Conservation (phyloP, 2,329 filamentous ascomycete genomes). For the Plenodomus tracheiphilus region DNA sequence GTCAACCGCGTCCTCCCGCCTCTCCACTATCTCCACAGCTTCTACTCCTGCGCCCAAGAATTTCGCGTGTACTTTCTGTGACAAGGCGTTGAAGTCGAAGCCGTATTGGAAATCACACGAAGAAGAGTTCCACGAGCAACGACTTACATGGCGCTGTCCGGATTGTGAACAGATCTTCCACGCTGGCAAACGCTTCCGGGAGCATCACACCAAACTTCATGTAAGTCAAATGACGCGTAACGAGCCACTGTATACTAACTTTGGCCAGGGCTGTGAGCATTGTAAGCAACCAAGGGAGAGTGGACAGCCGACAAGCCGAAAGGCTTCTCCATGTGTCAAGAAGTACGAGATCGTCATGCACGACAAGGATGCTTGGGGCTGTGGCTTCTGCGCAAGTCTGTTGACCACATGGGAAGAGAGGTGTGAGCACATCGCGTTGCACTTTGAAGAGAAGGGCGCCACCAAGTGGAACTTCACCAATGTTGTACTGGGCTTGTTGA, state of each 20-base stretch:
- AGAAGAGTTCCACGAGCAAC: slow-evolving; percentile 70
- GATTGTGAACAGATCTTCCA: slow-evolving; percentile 71
- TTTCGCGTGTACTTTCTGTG: slow-evolving; percentile 54
- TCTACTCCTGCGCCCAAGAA: slow-evolving; percentile 43
- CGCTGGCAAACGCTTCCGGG: slow-evolving; percentile 69
- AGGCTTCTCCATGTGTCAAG: slow-evolving; percentile 47
- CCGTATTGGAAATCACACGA: slow-evolving; percentile 73
- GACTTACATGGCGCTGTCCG: slow-evolving; percentile 68
- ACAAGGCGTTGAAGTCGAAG: slow-evolving; percentile 69
- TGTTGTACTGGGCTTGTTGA: slow-evolving; percentile 68
- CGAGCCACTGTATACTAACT: slow-evolving; percentile 13
- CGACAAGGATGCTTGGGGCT: slow-evolving; percentile 69
- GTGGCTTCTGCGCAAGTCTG: slow-evolving; percentile 68
- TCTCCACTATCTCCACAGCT: slow-evolving; percentile 41
- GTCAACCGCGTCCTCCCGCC: slow-evolving; percentile 42
- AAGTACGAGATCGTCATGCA: slow-evolving; percentile 52
- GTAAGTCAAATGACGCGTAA: slow-evolving; percentile 41
- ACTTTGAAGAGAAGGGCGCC: slow-evolving; percentile 66
- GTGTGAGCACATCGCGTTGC: slow-evolving; percentile 69
- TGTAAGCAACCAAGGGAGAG: slow-evolving; percentile 66
- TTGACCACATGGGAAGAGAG: slow-evolving; percentile 67
- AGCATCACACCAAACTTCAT: slow-evolving; percentile 68
- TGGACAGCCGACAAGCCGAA: slow-evolving; percentile 58
- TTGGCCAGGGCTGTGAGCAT: slow-evolving; percentile 57
- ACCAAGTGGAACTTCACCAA: slow-evolving; percentile 71